Percentiles rank a stretch among this genome's conserved stretches.
phyloP scores from a whole-genome alignment of 2,329 filamentous ascomycete species.

The Colletotrichum orchidophilum region DNA sequence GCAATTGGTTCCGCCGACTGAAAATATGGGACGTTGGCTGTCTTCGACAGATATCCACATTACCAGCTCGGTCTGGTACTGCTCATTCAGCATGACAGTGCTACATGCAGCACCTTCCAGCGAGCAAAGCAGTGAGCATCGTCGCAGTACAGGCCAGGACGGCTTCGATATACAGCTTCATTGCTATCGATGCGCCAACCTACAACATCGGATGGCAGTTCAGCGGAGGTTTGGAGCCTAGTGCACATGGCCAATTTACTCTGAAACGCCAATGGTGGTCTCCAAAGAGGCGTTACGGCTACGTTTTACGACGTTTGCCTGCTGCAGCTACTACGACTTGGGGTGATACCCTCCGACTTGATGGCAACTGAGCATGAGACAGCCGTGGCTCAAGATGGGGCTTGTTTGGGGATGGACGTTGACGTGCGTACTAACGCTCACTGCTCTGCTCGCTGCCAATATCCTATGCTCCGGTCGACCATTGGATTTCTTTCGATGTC shows the following conservation, averaged over 20 bases:
- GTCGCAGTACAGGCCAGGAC: conserved; percentile 37
- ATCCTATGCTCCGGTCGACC: conserved; percentile 11
- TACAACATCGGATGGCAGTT: neutral
- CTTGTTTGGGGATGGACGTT: conserved; percentile 14
- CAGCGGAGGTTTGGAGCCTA: neutral
- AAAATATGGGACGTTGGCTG: conserved; percentile 39
- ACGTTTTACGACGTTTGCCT: conserved; percentile 6
- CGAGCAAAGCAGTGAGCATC: conserved; percentile 64
- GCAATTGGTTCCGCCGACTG: conserved; percentile 37
- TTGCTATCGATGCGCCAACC: conserved; percentile 20
- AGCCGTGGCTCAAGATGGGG: neutral
- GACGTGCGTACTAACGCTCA: conserved; percentile 40
- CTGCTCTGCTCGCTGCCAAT: conserved; percentile 47
- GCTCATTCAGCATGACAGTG: conserved; percentile 6
- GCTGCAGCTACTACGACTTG: conserved; percentile 21
- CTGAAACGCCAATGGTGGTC: neutral
- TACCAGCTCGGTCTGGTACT: conserved; percentile 23
- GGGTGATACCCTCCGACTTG: conserved; percentile 31
- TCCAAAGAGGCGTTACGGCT: neutral
- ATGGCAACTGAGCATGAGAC: conserved; percentile 20
- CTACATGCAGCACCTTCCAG: conserved; percentile 38
- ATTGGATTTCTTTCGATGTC: conserved; percentile 35
- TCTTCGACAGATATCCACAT: conserved; percentile 23
- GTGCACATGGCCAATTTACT: neutral
- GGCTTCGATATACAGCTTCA: conserved; percentile 23